Evolutionary conservation across 148 eudicot species (phyloP).

Genomic region (Limonium bicolor): DNA sequence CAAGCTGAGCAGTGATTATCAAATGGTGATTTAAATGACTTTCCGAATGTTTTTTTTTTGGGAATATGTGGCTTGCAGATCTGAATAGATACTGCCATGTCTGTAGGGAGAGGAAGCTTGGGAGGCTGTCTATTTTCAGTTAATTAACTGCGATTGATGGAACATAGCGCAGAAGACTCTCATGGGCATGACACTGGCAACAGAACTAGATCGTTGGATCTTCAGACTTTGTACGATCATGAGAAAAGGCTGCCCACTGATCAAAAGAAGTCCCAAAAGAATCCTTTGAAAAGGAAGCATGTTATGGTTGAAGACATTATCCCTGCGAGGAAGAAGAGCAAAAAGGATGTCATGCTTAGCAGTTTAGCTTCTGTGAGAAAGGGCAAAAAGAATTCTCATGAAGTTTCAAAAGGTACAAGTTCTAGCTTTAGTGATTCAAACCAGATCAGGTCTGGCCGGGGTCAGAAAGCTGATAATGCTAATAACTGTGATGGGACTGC

Average conservation of each 20-base stretch:
- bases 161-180: conserved; percentile 7
- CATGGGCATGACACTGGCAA: conserved; percentile 25
- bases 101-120: conserved; percentile 1
- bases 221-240: conserved; percentile 25
- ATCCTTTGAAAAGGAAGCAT: conserved; percentile 22
- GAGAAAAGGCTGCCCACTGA: conserved; percentile 15
- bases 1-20: too few species aligned
- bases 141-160: conserved; percentile 4
- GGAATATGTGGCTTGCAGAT: conserved; percentile 5
- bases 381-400: conserved; percentile 25
- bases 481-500: conserved; percentile 26
- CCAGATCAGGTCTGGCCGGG: conserved; percentile 10
- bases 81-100: conserved; percentile 3
- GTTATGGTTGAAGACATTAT: conserved; percentile 17
- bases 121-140: conserved; percentile 1
- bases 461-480: conserved; percentile 8
- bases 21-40: too few species aligned
- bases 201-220: conserved; percentile 44
- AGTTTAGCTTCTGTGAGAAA: conserved; percentile 27
- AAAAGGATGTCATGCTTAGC: conserved; percentile 35
- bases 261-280: conserved; percentile 13
- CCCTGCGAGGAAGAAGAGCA: conserved; percentile 27
- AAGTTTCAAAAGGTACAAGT: conserved; percentile 5
- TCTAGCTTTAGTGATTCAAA: conserved; percentile 7
- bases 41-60: too few species aligned